Evolutionary conservation across 192 early-diverging fungal species (phyloP).

Genomic region (Coemansia sp.): DNA sequence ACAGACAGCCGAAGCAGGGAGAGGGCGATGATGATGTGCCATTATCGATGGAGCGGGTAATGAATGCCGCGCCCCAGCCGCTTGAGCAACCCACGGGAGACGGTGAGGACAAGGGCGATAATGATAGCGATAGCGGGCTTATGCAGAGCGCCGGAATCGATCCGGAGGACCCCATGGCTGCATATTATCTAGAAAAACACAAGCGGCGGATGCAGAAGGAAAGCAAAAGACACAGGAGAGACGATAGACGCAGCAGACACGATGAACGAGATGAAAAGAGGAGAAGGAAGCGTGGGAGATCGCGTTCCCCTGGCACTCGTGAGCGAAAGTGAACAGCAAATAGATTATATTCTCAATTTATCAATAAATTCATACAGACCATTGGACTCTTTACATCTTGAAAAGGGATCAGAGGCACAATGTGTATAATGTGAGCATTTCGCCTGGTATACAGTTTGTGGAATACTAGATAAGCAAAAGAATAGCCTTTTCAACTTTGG

Average conservation of each 20-base stretch:
- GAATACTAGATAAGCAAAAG: too few species aligned
- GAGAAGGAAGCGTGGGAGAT: conserved; percentile 10
- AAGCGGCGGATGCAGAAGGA: conserved; percentile 57
- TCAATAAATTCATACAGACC: background rate
- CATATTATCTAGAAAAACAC: conserved; percentile 64
- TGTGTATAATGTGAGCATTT: too few species aligned
- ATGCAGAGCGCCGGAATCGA: conserved; percentile 61
- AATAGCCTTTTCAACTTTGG: too few species aligned
- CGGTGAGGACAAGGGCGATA: conserved; percentile 6
- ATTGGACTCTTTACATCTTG: too few species aligned
- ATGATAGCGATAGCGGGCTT: conserved; percentile 32
- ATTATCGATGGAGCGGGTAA: conserved; percentile 26
- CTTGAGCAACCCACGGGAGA: conserved; percentile 12
- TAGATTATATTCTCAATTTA: too few species aligned
- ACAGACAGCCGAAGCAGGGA: conserved; percentile 63
- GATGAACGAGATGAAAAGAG: conserved; percentile 14
- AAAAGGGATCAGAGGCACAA: too few species aligned
- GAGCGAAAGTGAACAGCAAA: background rate
- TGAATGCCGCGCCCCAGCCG: conserved; percentile 59
- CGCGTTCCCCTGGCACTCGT: background rate
- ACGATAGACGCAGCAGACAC: conserved; percentile 35
- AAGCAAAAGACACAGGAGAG: conserved; percentile 14
- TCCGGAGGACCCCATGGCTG: conserved; percentile 74
- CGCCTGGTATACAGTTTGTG: too few species aligned
- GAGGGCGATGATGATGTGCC: conserved; percentile 44